Percentiles rank a stretch among this genome's conserved stretches.
Conservation (phyloP, 495 filamentous ascomycete genomes). For the Monascus purpureus region DNA sequence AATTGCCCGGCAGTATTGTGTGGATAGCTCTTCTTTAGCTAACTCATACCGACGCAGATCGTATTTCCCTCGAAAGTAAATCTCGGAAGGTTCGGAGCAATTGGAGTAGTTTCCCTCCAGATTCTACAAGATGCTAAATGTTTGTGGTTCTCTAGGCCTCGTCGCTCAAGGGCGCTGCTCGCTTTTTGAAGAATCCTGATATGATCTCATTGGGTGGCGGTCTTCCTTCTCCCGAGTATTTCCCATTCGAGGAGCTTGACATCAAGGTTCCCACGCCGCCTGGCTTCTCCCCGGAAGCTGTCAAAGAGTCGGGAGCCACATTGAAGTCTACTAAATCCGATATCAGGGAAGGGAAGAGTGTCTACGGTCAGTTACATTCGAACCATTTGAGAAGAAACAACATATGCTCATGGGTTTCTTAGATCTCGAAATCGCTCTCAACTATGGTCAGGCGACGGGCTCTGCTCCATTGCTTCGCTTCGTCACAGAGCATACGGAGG, state of each 20-base stretch:
- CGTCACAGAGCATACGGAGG: conserved; percentile 85
- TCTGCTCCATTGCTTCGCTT: conserved; percentile 78
- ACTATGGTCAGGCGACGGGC: conserved; percentile 80
- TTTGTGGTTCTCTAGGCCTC: conserved; percentile 29
- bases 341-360: conserved; percentile 45
- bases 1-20: background rate
- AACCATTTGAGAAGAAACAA: too few species aligned
- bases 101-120: background rate
- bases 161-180: conserved; percentile 64
- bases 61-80: conserved; percentile 25
- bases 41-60: too few species aligned
- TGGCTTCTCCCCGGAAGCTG: conserved; percentile 56
- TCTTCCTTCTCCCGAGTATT: conserved; percentile 76
- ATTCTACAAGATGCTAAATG: conserved; percentile 2
- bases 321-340: conserved; percentile 71
- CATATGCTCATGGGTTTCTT: conserved; percentile 2
- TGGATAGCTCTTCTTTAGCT: background rate
- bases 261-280: conserved; percentile 53
- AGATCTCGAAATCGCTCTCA: conserved; percentile 73
- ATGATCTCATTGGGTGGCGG: conserved; percentile 86
- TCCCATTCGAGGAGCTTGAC: conserved; percentile 60
- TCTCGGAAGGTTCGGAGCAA: conserved; percentile 20
- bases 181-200: conserved; percentile 55
- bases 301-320: conserved; percentile 34
- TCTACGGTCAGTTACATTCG: conserved; percentile 36